These are phyloP conservation scores for Aspergillus olivimuriae DNA, from an alignment of 495 filamentous ascomycete genomes.

Conservation along the genomic window DNA sequence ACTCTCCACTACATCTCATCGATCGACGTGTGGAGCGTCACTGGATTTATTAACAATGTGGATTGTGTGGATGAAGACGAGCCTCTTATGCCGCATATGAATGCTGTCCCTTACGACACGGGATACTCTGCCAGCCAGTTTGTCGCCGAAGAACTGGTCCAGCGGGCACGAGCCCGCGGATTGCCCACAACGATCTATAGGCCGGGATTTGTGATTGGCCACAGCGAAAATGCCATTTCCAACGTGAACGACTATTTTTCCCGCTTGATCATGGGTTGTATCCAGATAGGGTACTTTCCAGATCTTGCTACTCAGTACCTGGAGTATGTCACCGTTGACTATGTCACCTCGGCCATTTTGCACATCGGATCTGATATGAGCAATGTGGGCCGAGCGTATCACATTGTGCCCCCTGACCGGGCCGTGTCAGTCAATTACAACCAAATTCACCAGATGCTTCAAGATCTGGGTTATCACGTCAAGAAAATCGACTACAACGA, in stretches of 20 bases:
- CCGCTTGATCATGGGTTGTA: slow-evolving; percentile 13
- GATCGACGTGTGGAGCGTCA: slow-evolving; percentile 9
- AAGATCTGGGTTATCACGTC: too few species aligned
- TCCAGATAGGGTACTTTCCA: slow-evolving; percentile 12
- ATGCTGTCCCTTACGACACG: slow-evolving; percentile 6
- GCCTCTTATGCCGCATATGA: slow-evolving; percentile 1
- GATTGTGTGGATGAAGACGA: too few species aligned
- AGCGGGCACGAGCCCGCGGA: slow-evolving; percentile 7
- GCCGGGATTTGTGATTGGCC: slow-evolving; percentile 17
- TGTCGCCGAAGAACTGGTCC: slow-evolving; percentile 16
- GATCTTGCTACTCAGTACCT: slow-evolving; percentile 7
- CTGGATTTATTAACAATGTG: slow-evolving; percentile 3
- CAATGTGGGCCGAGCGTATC: slow-evolving; percentile 10
- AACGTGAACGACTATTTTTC: slow-evolving; percentile 22
- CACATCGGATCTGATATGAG: slow-evolving; percentile 11
- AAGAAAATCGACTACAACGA: too few species aligned
- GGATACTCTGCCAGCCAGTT: slow-evolving; percentile 18
- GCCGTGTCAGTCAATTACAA: too few species aligned
- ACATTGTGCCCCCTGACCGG: slow-evolving; percentile 1
- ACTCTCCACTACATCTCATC: slow-evolving; percentile 17
- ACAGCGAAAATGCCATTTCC: slow-evolving; percentile 6
- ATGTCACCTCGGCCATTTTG: slow-evolving; percentile 10
- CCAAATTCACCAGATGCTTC: too few species aligned
- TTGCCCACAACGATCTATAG: slow-evolving; percentile 15
- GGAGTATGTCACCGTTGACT: slow-evolving; percentile 16